A percentile compares a stretch with the other conserved stretches of the same genome.
These are phyloP conservation scores for Didymella glomerata DNA, from an alignment of 2,329 filamentous ascomycete species.

Conservation along the genomic window DNA sequence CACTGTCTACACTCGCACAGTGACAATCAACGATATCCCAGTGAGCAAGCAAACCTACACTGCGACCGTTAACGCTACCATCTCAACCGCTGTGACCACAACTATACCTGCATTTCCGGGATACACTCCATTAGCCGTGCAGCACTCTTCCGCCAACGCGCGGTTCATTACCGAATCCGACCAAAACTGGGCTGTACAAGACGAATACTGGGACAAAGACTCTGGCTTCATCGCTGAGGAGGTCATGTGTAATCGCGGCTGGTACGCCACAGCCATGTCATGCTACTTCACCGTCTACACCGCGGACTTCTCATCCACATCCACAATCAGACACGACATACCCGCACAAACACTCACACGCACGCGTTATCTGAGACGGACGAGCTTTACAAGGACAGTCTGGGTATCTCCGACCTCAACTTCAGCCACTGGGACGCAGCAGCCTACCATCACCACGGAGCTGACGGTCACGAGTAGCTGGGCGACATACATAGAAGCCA, in stretches of 20 bases:
- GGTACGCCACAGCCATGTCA: not conserved
- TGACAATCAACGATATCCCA: not conserved
- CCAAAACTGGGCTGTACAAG: not conserved
- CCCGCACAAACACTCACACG: not conserved
- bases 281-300: slow-evolving; percentile 2
- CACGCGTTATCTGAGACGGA: not conserved
- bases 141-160: not conserved
- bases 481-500: not conserved
- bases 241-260: not conserved
- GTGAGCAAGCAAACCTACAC: not conserved
- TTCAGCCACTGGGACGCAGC: not conserved
- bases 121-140: not conserved
- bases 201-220: slow-evolving; percentile 2
- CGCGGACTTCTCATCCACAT: not conserved
- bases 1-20: slow-evolving; percentile 1
- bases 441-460: not conserved
- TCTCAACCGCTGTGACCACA: not conserved
- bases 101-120: not conserved
- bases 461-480: not conserved
- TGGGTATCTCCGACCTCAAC: not conserved
- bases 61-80: not conserved
- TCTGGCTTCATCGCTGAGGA: not conserved
- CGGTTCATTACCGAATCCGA: not conserved
- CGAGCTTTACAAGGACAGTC: not conserved
- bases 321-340: not conserved